Evolutionary conservation across 73 alveolate genomes (phyloP), one percentile per base, ranked within the genome.

Genomic region (Durusdinium trenchii): DNA sequence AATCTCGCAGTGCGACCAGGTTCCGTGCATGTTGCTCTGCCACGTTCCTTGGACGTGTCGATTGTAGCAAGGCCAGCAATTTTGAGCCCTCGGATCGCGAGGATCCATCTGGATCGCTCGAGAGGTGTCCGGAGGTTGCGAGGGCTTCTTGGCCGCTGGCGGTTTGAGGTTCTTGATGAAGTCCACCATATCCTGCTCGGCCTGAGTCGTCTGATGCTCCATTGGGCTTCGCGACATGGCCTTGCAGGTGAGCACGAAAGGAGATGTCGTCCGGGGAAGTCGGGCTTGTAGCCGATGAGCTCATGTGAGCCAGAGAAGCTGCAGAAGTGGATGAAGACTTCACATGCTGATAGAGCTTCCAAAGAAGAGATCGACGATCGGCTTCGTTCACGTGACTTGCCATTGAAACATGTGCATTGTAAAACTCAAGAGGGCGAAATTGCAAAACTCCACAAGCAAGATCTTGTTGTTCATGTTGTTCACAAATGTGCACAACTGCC

Each of bases 51-150:
- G n/a, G n/a, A n/a, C n/a, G n/a, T n/a, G n/a, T n/a, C n/a, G 82
- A 30, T n/a, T n/a, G 50, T 30, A n/a, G 82, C 82, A 69, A 45
- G 82, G 82, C 82, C 82, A 69, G 6, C 38, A 10, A 6, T 16
- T 48, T 69, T 69, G 82, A 35, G 82, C 82, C 38, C 82, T 6
- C 38, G 82, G 82, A 30, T 69, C 82, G 9, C 82, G 82, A 69
- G 82, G 82, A 23, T 69, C 82, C 50, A 69, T 35, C 48, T 28
- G 38, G 82, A 69, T 69, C 82, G 32, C 30, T 14, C 82, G 82
- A 30, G 14, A n/a, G 50, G 7, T 28, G 82, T 69, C 82, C 30
- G 76, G 76, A 62, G 76, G 76, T 40, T 62, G 76, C 18, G 76
- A 62, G 18, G 76, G 76, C 18, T 6, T 20, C 36, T 62, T 62